Conservation (phyloP, 2,329 filamentous ascomycete species). For the Colletotrichum viniferum region DNA sequence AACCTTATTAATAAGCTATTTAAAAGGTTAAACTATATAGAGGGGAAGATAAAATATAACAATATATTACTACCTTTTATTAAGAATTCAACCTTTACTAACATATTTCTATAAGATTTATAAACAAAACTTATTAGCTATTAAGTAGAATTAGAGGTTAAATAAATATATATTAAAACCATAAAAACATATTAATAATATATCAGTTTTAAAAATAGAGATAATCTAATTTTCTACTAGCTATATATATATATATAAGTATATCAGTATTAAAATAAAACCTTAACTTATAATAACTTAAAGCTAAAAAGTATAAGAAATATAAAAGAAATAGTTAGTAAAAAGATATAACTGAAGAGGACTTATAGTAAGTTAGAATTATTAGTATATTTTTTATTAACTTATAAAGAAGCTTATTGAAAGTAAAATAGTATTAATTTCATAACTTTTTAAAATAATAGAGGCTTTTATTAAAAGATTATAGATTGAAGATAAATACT, state of each 20-base stretch:
- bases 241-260: neutral
- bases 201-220: neutral
- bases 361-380: neutral
- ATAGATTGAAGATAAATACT: neutral
- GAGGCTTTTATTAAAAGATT: no score
- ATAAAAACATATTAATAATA: neutral
- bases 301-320: neutral
- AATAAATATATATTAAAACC: neutral
- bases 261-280: neutral
- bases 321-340: neutral
- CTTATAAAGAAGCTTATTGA: neutral
- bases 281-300: neutral
- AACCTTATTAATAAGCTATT: neutral
- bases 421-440: neutral
- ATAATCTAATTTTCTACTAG: neutral
- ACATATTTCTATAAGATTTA: neutral
- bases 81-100: neutral
- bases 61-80: neutral
- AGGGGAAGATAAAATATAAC: neutral
- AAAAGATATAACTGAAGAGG: neutral
- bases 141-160: neutral
- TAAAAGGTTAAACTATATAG: neutral
- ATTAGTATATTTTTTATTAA: constrained; percentile 8
- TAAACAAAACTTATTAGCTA: neutral
- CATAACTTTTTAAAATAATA: neutral